Base-by-base conservation (phyloP, 805 yeast genomes). In the Barnettozyma vustinii region DNA sequence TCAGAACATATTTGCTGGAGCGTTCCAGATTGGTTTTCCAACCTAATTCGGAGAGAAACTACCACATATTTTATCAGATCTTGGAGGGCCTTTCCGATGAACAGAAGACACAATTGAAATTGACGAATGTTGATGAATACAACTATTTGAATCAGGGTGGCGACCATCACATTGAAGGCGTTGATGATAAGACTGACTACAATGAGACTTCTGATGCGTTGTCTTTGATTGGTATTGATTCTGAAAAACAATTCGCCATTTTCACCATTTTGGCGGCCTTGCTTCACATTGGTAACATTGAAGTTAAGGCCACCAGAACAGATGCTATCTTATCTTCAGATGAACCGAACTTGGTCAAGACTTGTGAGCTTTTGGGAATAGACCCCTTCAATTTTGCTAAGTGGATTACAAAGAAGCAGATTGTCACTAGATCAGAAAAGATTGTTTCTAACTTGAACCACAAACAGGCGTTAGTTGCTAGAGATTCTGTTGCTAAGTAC, bases 401-500 rank as follows among this genome's bases (percentile, higher is more conserved):
- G 67, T 92, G 98, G 97, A 80, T 86, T 59, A 83, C 85, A 42
- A 94, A 92, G 71, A 90, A 88, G 64, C 97, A 91, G 68, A 88
- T 94, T 56, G 78, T 79, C 21, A 91, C 97, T n/a, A 78, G 97
- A 65, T 82, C 90, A 10, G 98, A 94, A 68, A 91, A 88, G 66
- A 91, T 92, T 62, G 81, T 83, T 43, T 83, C 96, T 21, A 89
- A 86, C 63, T 74, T 92, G 62, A 87, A 78, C 59, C 85, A 81
- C 64, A 80, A 80, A 58, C 96, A 91, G 64, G 95, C 98, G 9
- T 59, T 80, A 23, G 97, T 91, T 27, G 92, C 97, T 13, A 81
- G 96, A 62, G 98, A 92, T 69, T 94, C 99, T n/a, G 95, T 92
- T 47, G 89, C 98, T 44, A 92, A 92, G 66, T 92, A 84, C 66